These are phyloP conservation scores for Boletus coccyginus DNA, from an alignment of 768 basidiomycete genomes.

Conservation along the genomic window DNA sequence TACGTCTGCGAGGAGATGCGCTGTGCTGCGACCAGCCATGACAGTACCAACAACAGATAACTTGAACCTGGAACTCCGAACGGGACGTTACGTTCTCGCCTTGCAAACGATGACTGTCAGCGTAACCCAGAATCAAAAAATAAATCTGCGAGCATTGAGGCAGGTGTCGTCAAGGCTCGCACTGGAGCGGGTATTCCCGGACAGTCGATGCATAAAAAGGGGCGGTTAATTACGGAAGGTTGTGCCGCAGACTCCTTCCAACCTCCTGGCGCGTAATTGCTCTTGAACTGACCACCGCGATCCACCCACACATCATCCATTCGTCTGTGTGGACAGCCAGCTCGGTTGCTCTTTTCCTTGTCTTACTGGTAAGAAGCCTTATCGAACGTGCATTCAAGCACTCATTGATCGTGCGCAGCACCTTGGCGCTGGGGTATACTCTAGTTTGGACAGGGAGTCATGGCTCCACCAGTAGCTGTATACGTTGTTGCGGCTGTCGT, in stretches of 20 bases:
- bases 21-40: slow-evolving; percentile 19
- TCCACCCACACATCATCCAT: neutral
- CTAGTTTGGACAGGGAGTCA: slow-evolving; percentile 6
- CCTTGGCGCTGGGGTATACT: slow-evolving; percentile 1
- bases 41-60: neutral
- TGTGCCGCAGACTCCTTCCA: neutral
- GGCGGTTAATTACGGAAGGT: slow-evolving; percentile 13
- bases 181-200: slow-evolving; percentile 8
- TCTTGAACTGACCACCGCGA: neutral
- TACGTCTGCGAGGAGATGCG: slow-evolving; percentile 24
- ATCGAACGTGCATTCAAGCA: neutral
- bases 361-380: neutral
- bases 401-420: neutral
- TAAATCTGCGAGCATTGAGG: neutral
- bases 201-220: slow-evolving; percentile 6
- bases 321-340: neutral
- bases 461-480: slow-evolving; percentile 38
- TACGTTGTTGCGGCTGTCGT: slow-evolving; percentile 52
- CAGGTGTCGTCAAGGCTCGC: no score
- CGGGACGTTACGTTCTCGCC: neutral
- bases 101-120: neutral
- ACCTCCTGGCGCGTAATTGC: slow-evolving; percentile 3
- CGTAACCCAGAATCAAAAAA: no score
- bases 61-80: no score
- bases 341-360: neutral